Conservation (phyloP, 78 protist species). For the Dictyostelium brefeldianum region DNA sequence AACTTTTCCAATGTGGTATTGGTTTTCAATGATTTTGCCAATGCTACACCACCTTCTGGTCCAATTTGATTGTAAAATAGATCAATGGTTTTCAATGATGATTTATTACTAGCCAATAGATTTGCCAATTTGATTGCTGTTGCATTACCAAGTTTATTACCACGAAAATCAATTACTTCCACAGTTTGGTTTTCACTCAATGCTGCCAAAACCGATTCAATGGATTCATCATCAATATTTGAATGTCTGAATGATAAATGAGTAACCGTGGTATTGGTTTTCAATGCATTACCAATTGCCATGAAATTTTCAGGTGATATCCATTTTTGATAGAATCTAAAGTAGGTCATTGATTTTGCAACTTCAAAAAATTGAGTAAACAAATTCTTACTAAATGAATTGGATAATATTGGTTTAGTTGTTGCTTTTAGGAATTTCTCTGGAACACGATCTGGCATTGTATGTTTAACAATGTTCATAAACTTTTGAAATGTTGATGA, state of each 20-base stretch:
- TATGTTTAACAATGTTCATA: conserved; percentile 67
- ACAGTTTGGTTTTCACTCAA: conserved; percentile 36
- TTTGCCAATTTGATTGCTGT: conserved; percentile 43
- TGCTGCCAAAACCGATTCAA: conserved; percentile 23
- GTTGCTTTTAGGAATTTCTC: conserved; percentile 74
- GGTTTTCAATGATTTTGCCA: conserved; percentile 27
- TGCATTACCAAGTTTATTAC: conserved; percentile 37
- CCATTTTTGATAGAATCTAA: conserved; percentile 77
- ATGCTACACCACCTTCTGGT: conserved; percentile 73
- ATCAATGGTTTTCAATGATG: conserved; percentile 24
- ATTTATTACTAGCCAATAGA: background rate
- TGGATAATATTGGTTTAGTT: conserved; percentile 52
- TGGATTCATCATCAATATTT: conserved; percentile 35
- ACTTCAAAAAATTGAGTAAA: conserved; percentile 47
- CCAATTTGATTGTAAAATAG: conserved; percentile 43
- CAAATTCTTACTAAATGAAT: conserved; percentile 23
- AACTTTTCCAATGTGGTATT: conserved; percentile 29
- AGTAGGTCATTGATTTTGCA: conserved; percentile 14
- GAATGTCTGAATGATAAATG: conserved; percentile 56
- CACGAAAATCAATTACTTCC: conserved; percentile 30
- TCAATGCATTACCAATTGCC: conserved; percentile 48
- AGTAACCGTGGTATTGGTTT: conserved; percentile 20
- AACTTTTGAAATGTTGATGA: conserved; percentile 63
- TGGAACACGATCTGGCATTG: conserved; percentile 66
- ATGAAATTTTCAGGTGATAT: conserved; percentile 51